Conservation (phyloP, 2,329 filamentous ascomycete genomes). For the Lizonia empirigonia region DNA sequence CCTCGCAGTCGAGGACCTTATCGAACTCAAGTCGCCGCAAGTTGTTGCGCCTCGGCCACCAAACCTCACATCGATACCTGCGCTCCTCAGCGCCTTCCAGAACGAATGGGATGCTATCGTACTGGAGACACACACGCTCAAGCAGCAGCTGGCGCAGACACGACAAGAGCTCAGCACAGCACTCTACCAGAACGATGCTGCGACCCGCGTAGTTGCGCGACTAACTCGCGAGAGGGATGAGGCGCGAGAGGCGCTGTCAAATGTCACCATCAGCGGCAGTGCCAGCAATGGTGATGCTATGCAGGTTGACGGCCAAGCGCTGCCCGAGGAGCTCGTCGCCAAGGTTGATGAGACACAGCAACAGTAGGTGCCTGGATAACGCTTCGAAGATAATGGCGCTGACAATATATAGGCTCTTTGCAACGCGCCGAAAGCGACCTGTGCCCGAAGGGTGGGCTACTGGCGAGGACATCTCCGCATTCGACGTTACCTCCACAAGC, state of each 20-base stretch:
- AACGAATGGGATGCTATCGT: constrained; percentile 97
- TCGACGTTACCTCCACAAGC: constrained; percentile 59
- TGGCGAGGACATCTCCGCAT: constrained; percentile 69
- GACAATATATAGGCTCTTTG: constrained; percentile 69
- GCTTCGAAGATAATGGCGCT: constrained; percentile 17
- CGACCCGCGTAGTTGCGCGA: constrained; percentile 91
- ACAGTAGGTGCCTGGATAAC: constrained; percentile 61
- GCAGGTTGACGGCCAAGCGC: constrained; percentile 82
- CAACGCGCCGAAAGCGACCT: constrained; percentile 86
- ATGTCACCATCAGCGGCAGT: constrained; percentile 72
- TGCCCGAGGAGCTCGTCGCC: constrained; percentile 73
- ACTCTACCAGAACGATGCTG: constrained; percentile 95
- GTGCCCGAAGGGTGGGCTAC: constrained; percentile 86
- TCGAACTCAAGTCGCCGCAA: constrained; percentile 82
- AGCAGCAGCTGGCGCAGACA: constrained; percentile 86
- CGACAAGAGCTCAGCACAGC: constrained; percentile 92
- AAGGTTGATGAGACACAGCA: constrained; percentile 82
- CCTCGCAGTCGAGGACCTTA: constrained; percentile 79
- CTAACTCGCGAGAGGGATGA: constrained; percentile 92
- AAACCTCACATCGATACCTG: constrained; percentile 93
- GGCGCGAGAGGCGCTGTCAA: constrained; percentile 84
- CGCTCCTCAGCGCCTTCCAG: constrained; percentile 91
- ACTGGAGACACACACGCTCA: constrained; percentile 87
- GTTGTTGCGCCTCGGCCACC: constrained; percentile 88
- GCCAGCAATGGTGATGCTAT: constrained; percentile 76